Conservation (phyloP, 306 rosid species). For the Delonix regia region DNA sequence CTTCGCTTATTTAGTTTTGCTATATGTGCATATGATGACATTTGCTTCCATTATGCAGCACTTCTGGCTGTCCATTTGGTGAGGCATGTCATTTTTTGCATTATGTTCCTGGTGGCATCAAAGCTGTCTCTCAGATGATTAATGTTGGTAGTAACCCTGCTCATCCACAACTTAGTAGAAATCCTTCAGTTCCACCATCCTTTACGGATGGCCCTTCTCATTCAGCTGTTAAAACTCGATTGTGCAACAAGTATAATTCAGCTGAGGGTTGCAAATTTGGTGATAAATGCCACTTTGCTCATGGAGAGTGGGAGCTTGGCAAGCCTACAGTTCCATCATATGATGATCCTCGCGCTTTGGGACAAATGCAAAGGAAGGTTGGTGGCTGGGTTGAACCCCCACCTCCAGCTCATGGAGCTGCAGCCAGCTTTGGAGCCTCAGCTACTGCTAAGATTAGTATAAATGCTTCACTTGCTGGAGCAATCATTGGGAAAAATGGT, state of each 20-base stretch:
- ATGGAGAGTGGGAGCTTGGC: conserved; percentile 79
- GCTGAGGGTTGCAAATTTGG: conserved; percentile 92
- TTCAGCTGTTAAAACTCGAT: conserved; percentile 73
- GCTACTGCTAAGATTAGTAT: conserved; percentile 86
- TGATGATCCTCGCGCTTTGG: conserved; percentile 62
- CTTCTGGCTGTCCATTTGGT: conserved; percentile 96
- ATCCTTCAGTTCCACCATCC: conserved; percentile 58
- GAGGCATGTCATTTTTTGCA: conserved; percentile 89
- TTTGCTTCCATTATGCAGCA: conserved; percentile 56
- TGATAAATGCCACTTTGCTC: conserved; percentile 73
- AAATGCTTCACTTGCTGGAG: conserved; percentile 81
- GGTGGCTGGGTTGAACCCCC: conserved; percentile 60
- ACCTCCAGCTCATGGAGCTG: conserved; percentile 54
- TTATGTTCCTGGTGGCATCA: conserved; percentile 85
- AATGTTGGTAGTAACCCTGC: conserved; percentile 55
- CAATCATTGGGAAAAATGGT: conserved; percentile 85
- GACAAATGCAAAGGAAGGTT: conserved; percentile 55
- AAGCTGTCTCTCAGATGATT: conserved; percentile 73
- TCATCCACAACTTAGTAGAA: conserved; percentile 56
- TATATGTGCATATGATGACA: conserved; percentile 25
- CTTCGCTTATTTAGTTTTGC: neutral
- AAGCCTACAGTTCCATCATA: conserved; percentile 65
- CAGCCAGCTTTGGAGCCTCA: conserved; percentile 74
- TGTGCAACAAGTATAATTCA: conserved; percentile 79
- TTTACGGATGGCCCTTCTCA: conserved; percentile 79